Evolutionary conservation across 371 early-diverging fungal genomes (phyloP).

Genomic region (Encephalitozoon cuniculi): DNA sequence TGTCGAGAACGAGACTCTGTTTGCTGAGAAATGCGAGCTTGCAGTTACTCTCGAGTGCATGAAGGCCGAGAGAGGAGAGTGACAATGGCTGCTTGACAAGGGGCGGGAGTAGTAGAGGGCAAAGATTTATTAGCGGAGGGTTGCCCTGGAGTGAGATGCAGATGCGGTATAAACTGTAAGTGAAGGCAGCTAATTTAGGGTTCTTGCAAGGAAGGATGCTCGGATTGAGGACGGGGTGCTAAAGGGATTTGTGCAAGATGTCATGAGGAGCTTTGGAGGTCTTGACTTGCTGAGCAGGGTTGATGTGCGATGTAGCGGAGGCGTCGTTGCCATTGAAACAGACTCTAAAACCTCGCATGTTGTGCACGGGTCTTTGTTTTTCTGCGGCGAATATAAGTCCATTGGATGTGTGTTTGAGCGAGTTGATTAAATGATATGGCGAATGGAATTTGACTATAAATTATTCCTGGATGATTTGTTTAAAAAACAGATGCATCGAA

Average conservation of each 20-base stretch:
- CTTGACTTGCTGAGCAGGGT: constrained; percentile 6
- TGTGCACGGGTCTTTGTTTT: constrained; percentile 16
- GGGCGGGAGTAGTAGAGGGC: not conserved
- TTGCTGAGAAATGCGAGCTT: constrained; percentile 46
- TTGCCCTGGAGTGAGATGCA: not conserved
- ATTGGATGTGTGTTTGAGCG: constrained; percentile 11
- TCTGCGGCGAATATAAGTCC: constrained; percentile 8
- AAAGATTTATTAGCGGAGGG: not conserved
- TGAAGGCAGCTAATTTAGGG: not conserved
- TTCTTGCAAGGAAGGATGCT: not conserved
- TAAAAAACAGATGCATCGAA: constrained; percentile 8
- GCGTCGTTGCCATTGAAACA: not conserved
- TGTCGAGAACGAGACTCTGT: constrained; percentile 54
- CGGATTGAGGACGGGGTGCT: not conserved
- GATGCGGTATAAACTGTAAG: constrained; percentile 21
- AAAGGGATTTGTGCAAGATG: not conserved
- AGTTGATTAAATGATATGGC: not conserved
- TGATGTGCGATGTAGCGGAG: not conserved
- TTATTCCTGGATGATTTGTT: constrained; percentile 6
- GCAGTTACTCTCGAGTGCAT: constrained; percentile 33
- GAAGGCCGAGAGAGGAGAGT: constrained; percentile 20
- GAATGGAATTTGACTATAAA: not conserved
- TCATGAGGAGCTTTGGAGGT: constrained; percentile 5
- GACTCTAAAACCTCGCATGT: not conserved
- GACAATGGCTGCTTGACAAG: not conserved